Percentiles rank a stretch among this genome's conserved stretches.
Evolutionary conservation across 2,329 filamentous ascomycete genomes (phyloP).

Genomic region (Cyphellophora attinorum): DNA sequence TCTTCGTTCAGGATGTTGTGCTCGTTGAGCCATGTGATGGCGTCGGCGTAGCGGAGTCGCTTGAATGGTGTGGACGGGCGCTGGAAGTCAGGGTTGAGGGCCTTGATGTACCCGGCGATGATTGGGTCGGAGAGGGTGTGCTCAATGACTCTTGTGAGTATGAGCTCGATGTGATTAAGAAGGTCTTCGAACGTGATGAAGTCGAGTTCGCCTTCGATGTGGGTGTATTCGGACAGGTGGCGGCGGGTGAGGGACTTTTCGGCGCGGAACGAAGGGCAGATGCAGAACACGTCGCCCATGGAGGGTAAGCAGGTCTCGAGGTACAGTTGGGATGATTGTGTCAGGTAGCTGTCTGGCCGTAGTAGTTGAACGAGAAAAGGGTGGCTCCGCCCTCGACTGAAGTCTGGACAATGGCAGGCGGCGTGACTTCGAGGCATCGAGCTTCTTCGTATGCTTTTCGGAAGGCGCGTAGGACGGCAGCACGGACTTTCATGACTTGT

Average conservation of each 20-base stretch:
- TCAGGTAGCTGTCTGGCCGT: conserved; percentile 87
- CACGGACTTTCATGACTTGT: conserved; percentile 79
- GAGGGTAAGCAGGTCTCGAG: conserved; percentile 88
- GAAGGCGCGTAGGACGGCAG: conserved; percentile 73
- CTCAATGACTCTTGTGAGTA: conserved; percentile 81
- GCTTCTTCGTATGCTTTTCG: conserved; percentile 67
- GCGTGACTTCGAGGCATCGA: conserved; percentile 71
- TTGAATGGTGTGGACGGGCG: conserved; percentile 76
- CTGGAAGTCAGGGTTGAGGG: conserved; percentile 85
- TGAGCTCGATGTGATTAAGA: conserved; percentile 72
- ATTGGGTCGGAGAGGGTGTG: conserved; percentile 63
- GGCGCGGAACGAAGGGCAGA: conserved; percentile 96
- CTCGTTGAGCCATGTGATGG: conserved; percentile 85
- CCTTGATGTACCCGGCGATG: conserved; percentile 63
- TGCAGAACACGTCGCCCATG: conserved; percentile 91
- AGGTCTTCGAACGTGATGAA: conserved; percentile 91
- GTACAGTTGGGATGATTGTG: conserved; percentile 94
- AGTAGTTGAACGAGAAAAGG: conserved; percentile 82
- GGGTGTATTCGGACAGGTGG: conserved; percentile 92
- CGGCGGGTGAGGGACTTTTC: conserved; percentile 92
- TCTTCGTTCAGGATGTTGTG: conserved; percentile 88
- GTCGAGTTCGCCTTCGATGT: conserved; percentile 92
- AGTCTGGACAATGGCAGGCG: conserved; percentile 86
- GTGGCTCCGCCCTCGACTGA: conserved; percentile 89
- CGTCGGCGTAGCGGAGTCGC: conserved; percentile 90